A percentile compares a stretch with the other conserved stretches of the same genome.
Conservation (phyloP, 2,329 filamentous ascomycete species). For the Fusarium transvaalense region DNA sequence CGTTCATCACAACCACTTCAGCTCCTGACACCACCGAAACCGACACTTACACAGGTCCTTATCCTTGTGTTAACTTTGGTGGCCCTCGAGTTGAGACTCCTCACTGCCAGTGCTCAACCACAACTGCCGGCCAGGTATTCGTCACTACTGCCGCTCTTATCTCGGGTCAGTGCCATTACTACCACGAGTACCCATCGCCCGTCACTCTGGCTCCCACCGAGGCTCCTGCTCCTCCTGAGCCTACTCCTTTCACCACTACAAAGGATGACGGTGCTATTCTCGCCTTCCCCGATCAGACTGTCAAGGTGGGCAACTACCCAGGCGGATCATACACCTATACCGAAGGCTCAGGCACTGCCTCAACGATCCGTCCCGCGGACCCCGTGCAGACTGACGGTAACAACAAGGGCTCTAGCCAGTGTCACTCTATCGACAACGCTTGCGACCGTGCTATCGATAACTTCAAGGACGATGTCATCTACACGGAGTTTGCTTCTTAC, state of each 20-base stretch:
- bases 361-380: background rate
- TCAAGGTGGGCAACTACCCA: background rate
- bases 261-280: conserved; percentile 3
- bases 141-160: conserved; percentile 26
- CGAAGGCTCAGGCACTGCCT: background rate
- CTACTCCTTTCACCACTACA: conserved; percentile 1
- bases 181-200: conserved; percentile 25
- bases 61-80: conserved; percentile 26
- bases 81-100: conserved; percentile 28
- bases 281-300: background rate
- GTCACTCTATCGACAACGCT: conserved; percentile 12
- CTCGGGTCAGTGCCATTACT: conserved; percentile 15
- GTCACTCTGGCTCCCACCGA: conserved; percentile 6
- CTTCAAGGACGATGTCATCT: conserved; percentile 14
- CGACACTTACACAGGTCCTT: conserved; percentile 12
- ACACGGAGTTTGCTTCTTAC: conserved; percentile 8
- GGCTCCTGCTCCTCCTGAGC: background rate
- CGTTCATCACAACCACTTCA: conserved; percentile 12
- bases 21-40: background rate
- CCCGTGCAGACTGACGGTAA: conserved; percentile 1
- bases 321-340: conserved; percentile 3
- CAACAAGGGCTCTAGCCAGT: conserved; percentile 19
- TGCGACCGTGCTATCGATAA: conserved; percentile 7
- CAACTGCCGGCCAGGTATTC: conserved; percentile 22
- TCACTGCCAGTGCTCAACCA: conserved; percentile 34